Base-by-base conservation (phyloP, 2,329 filamentous ascomycete genomes). In the Exserohilum rostratum region DNA sequence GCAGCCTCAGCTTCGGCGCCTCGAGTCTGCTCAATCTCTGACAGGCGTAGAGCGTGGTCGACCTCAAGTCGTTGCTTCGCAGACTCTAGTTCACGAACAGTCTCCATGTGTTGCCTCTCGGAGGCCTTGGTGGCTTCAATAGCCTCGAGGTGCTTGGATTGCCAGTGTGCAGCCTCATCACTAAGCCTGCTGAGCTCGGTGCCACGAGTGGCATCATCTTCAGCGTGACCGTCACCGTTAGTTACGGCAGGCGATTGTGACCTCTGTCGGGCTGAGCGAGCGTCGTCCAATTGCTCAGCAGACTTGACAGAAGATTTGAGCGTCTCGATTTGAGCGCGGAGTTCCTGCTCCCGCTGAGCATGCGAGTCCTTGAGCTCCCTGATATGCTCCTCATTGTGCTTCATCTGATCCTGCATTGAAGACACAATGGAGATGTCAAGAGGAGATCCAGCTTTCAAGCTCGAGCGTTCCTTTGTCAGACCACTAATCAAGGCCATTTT, bases 401-500 rank as follows among this genome's bases (percentile, higher is more conserved):
- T 86, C 5, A 99, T 84, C 75, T 97, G 92, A 59, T 96, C 90
- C 55, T 90, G 89, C 79, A 99, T 85, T 13, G 88, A 89, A 4
- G 91, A 89, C 29, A 98, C 88, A 61, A 97, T 87, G 0, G 91
- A 93, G 72, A 97, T 96, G 70, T 99, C 95, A 70, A 96, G 88
- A 6, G 92, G 90, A 20, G 90, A 89, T 2, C 83, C 82, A 73
- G 82, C 84, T 72, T 93, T 91, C 78, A 97, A 83, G 77, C 92
- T 97, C 3, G 91, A 93, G 55, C 96, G 84, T 76, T 99, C 96
- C 49, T 95, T 88, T 3, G 95, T 96, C 60, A 99, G 82, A 6
- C 95, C 95, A 27, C 91, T 91, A 65, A 99, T 98, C 70, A 99
- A 93, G 27, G 91, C 90, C 81, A 93, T 92, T 84, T 99, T 99